Evolutionary conservation across 2,329 filamentous ascomycete species (phyloP).

Genomic region (Penicillium sp.): DNA sequence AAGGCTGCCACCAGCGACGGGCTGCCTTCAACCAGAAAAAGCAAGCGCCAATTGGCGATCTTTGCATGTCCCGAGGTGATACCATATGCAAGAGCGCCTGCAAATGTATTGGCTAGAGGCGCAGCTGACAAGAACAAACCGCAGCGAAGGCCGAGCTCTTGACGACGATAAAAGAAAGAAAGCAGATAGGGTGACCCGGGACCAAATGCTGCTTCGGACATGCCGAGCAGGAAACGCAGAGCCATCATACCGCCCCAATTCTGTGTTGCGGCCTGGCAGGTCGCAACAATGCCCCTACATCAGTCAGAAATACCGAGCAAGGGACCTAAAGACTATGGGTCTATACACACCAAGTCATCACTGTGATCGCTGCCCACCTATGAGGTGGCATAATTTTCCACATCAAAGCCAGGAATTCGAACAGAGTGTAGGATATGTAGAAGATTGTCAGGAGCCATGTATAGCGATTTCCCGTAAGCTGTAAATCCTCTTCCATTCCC

Average conservation of each 20-base stretch:
- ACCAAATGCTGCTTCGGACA: slow-evolving; percentile 41
- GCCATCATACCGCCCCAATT: slow-evolving; percentile 44
- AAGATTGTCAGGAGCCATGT: slow-evolving; percentile 47
- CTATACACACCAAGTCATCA: too few relatives aligned
- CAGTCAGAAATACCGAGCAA: too few relatives aligned
- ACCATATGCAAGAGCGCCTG: slow-evolving; percentile 57
- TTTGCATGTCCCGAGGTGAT: slow-evolving; percentile 53
- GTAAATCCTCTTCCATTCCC: slow-evolving; percentile 45
- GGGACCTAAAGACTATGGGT: too few relatives aligned
- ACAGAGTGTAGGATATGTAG: slow-evolving; percentile 43
- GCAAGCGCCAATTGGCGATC: slow-evolving; percentile 55
- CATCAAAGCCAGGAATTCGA: slow-evolving; percentile 37
- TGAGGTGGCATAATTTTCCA: slow-evolving; percentile 40
- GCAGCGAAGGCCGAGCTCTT: slow-evolving; percentile 49
- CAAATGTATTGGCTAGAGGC: slow-evolving; percentile 70
- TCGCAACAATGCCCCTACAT: slow-evolving; percentile 42
- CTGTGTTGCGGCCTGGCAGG: slow-evolving; percentile 39
- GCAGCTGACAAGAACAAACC: slow-evolving; percentile 50
- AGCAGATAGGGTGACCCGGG: slow-evolving; percentile 44
- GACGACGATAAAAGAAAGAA: slow-evolving; percentile 52
- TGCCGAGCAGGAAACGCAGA: slow-evolving; percentile 43
- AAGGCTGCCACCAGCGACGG: slow-evolving; percentile 50
- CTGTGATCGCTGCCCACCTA: too few relatives aligned
- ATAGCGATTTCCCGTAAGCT: slow-evolving; percentile 41
- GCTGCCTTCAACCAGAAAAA: slow-evolving; percentile 58